Evolutionary conservation across 2,329 filamentous ascomycete species (phyloP).

Genomic region (Beauveria sp.): DNA sequence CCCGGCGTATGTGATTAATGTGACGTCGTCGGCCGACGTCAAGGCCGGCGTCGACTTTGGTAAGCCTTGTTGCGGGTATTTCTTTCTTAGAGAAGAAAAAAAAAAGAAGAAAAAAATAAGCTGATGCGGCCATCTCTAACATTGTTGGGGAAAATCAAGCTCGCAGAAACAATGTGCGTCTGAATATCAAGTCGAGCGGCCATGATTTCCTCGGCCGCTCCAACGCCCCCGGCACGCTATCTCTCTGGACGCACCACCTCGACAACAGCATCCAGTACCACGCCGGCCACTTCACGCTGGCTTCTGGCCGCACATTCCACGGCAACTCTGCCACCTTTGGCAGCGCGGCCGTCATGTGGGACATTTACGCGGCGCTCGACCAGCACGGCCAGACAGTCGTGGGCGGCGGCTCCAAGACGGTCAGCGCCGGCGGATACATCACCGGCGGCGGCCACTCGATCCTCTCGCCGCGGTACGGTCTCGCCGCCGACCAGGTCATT

Average conservation of each 20-base stretch:
- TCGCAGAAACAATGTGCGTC: slow-evolving; percentile 33
- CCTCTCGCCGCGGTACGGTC: slow-evolving; percentile 44
- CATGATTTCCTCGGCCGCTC: slow-evolving; percentile 39
- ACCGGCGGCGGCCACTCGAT: slow-evolving; percentile 55
- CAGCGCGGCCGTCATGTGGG: slow-evolving; percentile 44
- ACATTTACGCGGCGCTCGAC: slow-evolving; percentile 39
- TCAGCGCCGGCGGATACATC: slow-evolving; percentile 53
- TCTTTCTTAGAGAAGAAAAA: not conserved
- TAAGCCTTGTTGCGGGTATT: slow-evolving; percentile 13
- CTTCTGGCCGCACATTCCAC: slow-evolving; percentile 32
- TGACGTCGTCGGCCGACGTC: slow-evolving; percentile 25
- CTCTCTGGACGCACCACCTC: slow-evolving; percentile 46
- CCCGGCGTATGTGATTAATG: slow-evolving; percentile 29
- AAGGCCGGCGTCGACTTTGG: slow-evolving; percentile 35
- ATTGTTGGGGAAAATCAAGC: slow-evolving; percentile 19
- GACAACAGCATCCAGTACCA: slow-evolving; percentile 28
- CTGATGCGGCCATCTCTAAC: too few relatives aligned
- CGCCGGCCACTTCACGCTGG: slow-evolving; percentile 34
- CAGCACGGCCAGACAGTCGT: slow-evolving; percentile 41
- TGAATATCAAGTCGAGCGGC: slow-evolving; percentile 33
- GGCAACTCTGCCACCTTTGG: slow-evolving; percentile 44
- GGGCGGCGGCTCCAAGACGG: slow-evolving; percentile 46
- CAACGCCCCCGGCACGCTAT: slow-evolving; percentile 42
- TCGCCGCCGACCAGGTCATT: slow-evolving; percentile 56
- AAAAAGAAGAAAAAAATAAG: not conserved